Percentiles rank a stretch among this genome's conserved stretches.
These are phyloP conservation scores for Lactarius evosmus DNA, from an alignment of 768 basidiomycete species.

Conservation along the genomic window DNA sequence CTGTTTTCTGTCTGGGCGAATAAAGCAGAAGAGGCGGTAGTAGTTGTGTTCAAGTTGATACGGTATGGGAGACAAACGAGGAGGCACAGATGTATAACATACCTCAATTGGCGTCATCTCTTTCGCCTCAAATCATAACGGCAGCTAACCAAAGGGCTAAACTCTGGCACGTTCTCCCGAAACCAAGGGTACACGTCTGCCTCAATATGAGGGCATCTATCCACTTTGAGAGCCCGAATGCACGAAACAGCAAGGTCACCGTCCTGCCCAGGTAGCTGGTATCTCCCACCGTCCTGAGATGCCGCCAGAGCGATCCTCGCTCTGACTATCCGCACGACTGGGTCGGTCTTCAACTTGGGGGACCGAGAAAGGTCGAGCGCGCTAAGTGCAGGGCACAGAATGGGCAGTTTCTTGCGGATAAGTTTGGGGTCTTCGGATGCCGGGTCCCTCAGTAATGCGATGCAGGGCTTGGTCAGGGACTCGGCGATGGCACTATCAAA, in stretches of 20 bases:
- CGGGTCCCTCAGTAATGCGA: background rate
- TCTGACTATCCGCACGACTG: conserved; percentile 24
- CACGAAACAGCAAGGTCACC: conserved; percentile 7
- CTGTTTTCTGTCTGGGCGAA: conserved; percentile 12
- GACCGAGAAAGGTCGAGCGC: conserved; percentile 22
- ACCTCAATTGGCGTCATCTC: conserved; percentile 14
- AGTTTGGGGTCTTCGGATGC: background rate
- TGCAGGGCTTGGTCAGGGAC: conserved; percentile 1
- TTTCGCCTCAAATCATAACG: conserved; percentile 11
- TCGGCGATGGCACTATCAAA: conserved; percentile 13
- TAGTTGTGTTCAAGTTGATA: background rate
- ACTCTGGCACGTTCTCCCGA: conserved; percentile 17
- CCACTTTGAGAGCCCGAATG: conserved; percentile 16
- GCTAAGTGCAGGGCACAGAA: conserved; percentile 21
- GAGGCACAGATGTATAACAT: too few relatives aligned
- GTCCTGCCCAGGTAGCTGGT: background rate
- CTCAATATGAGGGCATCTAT: conserved; percentile 26
- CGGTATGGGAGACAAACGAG: too few relatives aligned
- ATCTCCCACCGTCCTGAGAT: conserved; percentile 13
- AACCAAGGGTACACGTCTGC: conserved; percentile 26
- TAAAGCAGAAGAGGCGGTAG: background rate
- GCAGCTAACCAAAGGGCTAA: too few relatives aligned
- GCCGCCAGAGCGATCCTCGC: conserved; percentile 1
- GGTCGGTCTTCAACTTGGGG: conserved; percentile 13
- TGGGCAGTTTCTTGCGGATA: conserved; percentile 7